phyloP scores from a whole-genome alignment of 768 basidiomycete genomes.

The Boletus tylopilopsis region DNA sequence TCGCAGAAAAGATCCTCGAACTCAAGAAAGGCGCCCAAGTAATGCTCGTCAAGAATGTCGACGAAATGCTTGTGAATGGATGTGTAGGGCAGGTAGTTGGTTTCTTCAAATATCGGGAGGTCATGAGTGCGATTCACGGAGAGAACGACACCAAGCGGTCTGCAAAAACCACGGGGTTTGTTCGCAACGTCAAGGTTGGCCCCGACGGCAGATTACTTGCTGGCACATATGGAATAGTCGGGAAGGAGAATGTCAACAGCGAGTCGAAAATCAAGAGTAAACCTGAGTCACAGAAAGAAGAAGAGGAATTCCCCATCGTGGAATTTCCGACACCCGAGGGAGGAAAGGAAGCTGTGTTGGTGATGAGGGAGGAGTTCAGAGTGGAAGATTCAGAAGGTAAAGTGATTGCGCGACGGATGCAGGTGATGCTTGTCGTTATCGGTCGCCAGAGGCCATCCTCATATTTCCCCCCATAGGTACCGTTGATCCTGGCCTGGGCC shows the following conservation, averaged over 20 bases:
- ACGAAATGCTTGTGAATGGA: conserved; percentile 61
- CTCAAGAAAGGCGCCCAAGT: conserved; percentile 63
- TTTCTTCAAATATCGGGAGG: conserved; percentile 37
- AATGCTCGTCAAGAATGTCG: conserved; percentile 71
- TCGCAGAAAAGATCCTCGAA: conserved; percentile 51
- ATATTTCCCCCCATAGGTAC: conserved; percentile 40
- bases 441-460: not conserved
- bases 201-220: conserved; percentile 25
- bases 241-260: conserved; percentile 34
- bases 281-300: conserved; percentile 33
- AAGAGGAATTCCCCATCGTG: conserved; percentile 44
- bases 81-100: conserved; percentile 59
- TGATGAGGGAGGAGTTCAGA: conserved; percentile 50
- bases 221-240: not conserved
- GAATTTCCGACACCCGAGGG: conserved; percentile 42
- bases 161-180: conserved; percentile 31
- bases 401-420: conserved; percentile 44
- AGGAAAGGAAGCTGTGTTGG: conserved; percentile 42
- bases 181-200: conserved; percentile 33
- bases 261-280: conserved; percentile 22
- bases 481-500: conserved; percentile 74
- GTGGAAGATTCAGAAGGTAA: conserved; percentile 52
- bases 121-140: conserved; percentile 12
- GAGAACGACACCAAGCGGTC: conserved; percentile 26
- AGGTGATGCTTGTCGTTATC: conserved; percentile 23